These are phyloP conservation scores for Heimioporus sp. DNA, from an alignment of 768 basidiomycete genomes.

Conservation along the genomic window DNA sequence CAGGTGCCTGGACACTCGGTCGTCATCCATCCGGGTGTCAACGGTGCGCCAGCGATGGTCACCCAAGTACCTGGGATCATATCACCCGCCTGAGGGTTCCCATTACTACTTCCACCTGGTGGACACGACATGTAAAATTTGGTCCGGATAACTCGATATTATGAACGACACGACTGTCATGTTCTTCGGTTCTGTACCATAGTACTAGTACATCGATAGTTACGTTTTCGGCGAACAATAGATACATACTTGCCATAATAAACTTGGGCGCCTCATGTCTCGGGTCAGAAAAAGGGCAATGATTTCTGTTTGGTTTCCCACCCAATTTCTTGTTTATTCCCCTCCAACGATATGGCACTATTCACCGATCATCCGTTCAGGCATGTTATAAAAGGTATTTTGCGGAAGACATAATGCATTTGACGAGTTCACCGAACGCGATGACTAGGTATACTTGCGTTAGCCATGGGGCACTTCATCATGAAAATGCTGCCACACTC, in stretches of 20 bases:
- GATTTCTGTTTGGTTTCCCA: conserved; percentile 22
- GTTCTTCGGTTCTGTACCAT: conserved; percentile 11
- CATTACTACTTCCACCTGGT: background rate
- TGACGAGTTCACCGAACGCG: conserved; percentile 7
- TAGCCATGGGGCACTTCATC: conserved; percentile 48
- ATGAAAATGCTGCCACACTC: conserved; percentile 45
- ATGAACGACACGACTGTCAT: background rate
- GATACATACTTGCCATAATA: conserved; percentile 8
- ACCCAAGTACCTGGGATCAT: conserved; percentile 51
- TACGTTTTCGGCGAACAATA: conserved; percentile 11
- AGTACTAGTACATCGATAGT: conserved; percentile 5
- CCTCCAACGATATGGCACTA: conserved; percentile 25
- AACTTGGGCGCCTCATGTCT: conserved; percentile 27
- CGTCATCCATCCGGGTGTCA: conserved; percentile 64
- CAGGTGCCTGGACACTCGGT: conserved; percentile 60
- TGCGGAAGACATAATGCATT: background rate
- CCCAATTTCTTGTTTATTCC: conserved; percentile 17
- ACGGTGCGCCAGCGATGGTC: conserved; percentile 59
- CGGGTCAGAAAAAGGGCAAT: conserved; percentile 20
- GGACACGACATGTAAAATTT: too few species aligned
- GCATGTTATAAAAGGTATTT: conserved; percentile 31
- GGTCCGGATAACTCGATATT: background rate
- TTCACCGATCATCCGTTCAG: conserved; percentile 34
- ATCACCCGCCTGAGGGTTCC: conserved; percentile 12
- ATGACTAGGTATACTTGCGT: conserved; percentile 43